Base-by-base conservation (phyloP, 2,329 filamentous ascomycete genomes). In the Trichoderma semiorbis region DNA sequence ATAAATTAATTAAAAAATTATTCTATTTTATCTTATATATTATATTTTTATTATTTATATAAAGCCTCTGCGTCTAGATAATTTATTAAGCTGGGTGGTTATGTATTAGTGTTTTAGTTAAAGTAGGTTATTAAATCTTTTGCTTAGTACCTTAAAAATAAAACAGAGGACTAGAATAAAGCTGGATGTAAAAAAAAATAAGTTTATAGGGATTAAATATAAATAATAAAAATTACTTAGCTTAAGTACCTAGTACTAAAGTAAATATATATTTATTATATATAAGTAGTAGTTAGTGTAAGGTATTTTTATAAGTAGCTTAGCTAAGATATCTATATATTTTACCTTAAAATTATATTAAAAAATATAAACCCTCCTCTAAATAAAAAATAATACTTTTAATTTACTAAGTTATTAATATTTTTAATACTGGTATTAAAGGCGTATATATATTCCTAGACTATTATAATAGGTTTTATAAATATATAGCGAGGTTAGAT, bases 371-470 rank as follows among this genome's bases (percentile, higher is more conserved):
- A 57, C 12, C 3, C 50, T 58, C 6, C 16, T 26, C 6, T 18
- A 7, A 67, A 24, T 11, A 28, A 28, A 28, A 28, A 28, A 72
- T 72, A 30, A 67, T 67, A 39, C 67, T 62, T 18, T n/a, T 72
- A 43, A 53, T 64, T 32, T 73, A 47, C 12, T 26, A 21, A 68
- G 72, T 73, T 24, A 21, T 73, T 18, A 28, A 73, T 26, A 36
- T 39, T 28, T 50, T 55, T 14, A 6, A 70, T n/a, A 53, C 14
- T 12, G 28, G 69, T 7, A 21, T 72, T 7, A 39, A 57, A 28
- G 69, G 69, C 11, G 43, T 73, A 16, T 32, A 63, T 28, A 61
- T 72, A 10, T 36, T 62, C 8, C 32, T 73, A 7, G 24, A 69
- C 16, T 72, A 57, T 30, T 26, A 24, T 7, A 65, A 73, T 24